A percentile compares a stretch with the other conserved stretches of the same genome.
These are phyloP conservation scores for Raddia distichophylla DNA, from an alignment of 176 grass and related monocot species.

Conservation along the genomic window DNA sequence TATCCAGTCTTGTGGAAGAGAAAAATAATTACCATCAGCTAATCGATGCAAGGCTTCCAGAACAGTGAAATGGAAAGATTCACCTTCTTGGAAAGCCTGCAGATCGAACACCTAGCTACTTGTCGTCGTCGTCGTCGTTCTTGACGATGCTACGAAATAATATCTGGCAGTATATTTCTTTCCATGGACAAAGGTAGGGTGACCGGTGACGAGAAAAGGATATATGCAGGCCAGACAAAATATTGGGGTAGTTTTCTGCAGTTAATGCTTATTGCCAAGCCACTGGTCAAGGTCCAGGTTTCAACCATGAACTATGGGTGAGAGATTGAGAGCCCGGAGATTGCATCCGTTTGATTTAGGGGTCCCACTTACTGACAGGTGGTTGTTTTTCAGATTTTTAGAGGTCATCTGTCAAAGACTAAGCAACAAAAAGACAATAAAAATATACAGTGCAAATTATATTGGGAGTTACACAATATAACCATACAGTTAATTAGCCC, in stretches of 20 bases:
- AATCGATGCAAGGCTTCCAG: slow-evolving; percentile 20
- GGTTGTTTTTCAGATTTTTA: no score
- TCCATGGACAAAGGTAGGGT: neutral
- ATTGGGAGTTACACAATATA: no score
- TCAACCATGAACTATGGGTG: neutral
- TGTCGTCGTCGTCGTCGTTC: no score
- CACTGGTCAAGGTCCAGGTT: neutral
- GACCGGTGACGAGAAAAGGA: neutral
- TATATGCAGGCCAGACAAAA: neutral
- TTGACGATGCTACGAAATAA: neutral
- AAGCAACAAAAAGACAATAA: no score
- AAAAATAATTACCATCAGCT: neutral
- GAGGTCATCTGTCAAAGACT: no score
- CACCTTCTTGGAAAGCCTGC: neutral
- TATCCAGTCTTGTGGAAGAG: neutral
- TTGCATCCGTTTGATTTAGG: neutral
- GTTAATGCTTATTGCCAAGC: neutral
- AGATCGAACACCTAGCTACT: neutral
- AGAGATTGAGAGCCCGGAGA: neutral
- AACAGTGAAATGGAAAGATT: slow-evolving; percentile 14
- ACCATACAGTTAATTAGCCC: no score
- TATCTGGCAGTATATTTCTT: neutral
- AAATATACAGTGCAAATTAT: no score
- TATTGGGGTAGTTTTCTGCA: neutral
- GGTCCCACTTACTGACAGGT: no score